Evolutionary conservation across 129 eudicot species (phyloP).

Genomic region (Dittrichia graveolens): DNA sequence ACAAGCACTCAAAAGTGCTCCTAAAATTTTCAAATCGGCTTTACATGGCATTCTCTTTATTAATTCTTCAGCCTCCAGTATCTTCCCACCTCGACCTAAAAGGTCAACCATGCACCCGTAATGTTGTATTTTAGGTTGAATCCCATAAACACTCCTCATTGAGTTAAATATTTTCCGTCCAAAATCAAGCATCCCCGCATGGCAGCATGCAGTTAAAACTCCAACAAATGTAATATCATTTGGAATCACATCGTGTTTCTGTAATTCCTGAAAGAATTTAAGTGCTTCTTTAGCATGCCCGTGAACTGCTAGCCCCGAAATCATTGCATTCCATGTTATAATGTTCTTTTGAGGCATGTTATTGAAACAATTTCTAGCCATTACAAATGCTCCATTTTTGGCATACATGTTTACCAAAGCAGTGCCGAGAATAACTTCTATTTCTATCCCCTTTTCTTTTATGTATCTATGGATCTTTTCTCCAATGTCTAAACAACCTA

Average conservation of each 20-base stretch:
- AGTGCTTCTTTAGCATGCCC: slow-evolving; percentile 77
- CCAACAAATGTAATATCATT: slow-evolving; percentile 69
- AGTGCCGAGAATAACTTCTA: slow-evolving; percentile 72
- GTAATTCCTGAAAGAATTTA: slow-evolving; percentile 39
- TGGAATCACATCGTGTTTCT: slow-evolving; percentile 41
- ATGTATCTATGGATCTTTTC: slow-evolving; percentile 62
- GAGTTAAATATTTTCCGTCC: slow-evolving; percentile 54
- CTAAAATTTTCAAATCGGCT: slow-evolving; percentile 77
- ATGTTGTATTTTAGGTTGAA: slow-evolving; percentile 73
- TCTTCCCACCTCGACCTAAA: slow-evolving; percentile 67
- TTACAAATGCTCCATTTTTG: slow-evolving; percentile 57
- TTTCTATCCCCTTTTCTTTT: slow-evolving; percentile 46
- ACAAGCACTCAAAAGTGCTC: slow-evolving; percentile 80
- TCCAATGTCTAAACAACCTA: slow-evolving; percentile 70
- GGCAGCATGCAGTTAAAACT: slow-evolving; percentile 83
- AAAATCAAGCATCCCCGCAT: slow-evolving; percentile 64
- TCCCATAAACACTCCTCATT: slow-evolving; percentile 47
- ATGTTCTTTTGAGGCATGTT: slow-evolving; percentile 52
- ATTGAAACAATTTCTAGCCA: slow-evolving; percentile 56
- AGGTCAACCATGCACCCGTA: slow-evolving; percentile 89
- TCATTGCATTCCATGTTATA: slow-evolving; percentile 81
- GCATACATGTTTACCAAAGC: slow-evolving; percentile 92
- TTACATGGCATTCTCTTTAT: slow-evolving; percentile 63
- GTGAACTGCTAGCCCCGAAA: slow-evolving; percentile 75
- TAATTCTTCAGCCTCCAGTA: slow-evolving; percentile 71